phyloP scores from a whole-genome alignment of 495 filamentous ascomycete species.

The Viridothelium virens region DNA sequence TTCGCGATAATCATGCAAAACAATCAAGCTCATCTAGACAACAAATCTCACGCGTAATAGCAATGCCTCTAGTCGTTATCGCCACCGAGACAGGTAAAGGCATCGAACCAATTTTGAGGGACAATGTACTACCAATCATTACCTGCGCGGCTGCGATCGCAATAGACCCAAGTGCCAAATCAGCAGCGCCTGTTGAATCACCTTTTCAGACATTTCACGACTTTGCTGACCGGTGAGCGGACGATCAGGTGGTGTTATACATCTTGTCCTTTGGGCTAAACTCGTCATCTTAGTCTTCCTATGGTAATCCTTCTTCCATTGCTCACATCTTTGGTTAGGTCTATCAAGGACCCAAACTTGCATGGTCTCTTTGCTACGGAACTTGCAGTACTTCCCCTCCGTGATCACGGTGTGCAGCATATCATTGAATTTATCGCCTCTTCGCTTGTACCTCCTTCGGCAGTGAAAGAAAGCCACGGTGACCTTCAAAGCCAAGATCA shows the following conservation, averaged over 20 bases:
- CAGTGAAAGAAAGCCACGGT: constrained; percentile 20
- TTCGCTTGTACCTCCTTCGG: constrained; percentile 38
- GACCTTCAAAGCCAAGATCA: constrained; percentile 32
- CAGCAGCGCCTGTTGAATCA: not conserved
- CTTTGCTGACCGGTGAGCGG: constrained; percentile 3
- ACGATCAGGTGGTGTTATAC: not conserved
- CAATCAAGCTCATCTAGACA: not conserved
- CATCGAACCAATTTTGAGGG: constrained; percentile 1
- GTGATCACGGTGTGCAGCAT: constrained; percentile 55
- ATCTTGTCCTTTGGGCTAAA: constrained; percentile 13
- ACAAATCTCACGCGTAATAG: not conserved
- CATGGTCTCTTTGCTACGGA: constrained; percentile 43
- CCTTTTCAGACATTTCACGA: constrained; percentile 1
- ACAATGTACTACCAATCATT: not conserved
- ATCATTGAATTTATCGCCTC: constrained; percentile 64
- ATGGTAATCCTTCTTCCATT: constrained; percentile 41
- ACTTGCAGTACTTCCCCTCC: constrained; percentile 58
- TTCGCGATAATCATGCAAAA: not conserved
- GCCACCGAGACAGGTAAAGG: constrained; percentile 8
- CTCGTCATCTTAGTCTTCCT: constrained; percentile 31
- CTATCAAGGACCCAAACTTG: constrained; percentile 43
- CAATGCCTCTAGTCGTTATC: not conserved
- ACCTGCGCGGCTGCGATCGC: not conserved
- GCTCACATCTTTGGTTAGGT: constrained; percentile 42
- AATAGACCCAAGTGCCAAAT: not conserved